Evolutionary conservation across 1,284 basidiomycete species (phyloP).

Genomic region (Ceratobasidium theobromae): DNA sequence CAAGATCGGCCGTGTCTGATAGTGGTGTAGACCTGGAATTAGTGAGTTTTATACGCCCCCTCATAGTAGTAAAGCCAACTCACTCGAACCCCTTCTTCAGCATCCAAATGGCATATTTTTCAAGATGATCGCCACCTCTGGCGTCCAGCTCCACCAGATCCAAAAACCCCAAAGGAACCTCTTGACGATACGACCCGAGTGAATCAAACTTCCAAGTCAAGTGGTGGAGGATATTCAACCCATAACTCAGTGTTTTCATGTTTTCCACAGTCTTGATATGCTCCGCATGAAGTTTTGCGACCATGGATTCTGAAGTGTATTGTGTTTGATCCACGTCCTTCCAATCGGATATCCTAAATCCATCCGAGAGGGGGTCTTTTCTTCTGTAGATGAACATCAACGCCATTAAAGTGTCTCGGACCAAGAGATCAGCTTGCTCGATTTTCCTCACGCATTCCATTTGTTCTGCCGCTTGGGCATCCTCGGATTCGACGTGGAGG

Average conservation of each 20-base stretch:
- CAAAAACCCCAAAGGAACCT: slow-evolving; percentile 4
- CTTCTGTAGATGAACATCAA: slow-evolving; percentile 10
- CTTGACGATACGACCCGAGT: slow-evolving; percentile 15
- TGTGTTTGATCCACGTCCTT: background rate
- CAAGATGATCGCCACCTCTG: background rate
- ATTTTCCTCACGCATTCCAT: background rate
- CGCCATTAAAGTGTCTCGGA: background rate
- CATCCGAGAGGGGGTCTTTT: background rate
- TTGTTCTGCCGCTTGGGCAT: background rate
- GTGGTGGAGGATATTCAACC: background rate
- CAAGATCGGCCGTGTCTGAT: background rate
- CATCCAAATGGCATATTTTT: slow-evolving; percentile 25
- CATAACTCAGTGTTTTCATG: background rate
- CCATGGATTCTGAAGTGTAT: background rate
- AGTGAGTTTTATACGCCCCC: background rate
- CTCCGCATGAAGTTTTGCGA: background rate
- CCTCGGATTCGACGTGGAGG: background rate
- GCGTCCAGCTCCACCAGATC: slow-evolving; percentile 20
- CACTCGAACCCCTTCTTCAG: slow-evolving; percentile 26
- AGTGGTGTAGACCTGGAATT: background rate
- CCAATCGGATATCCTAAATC: slow-evolving; percentile 1
- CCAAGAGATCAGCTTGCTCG: background rate
- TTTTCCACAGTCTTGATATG: background rate
- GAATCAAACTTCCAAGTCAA: slow-evolving; percentile 1
- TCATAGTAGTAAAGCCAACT: background rate